Evolutionary conservation across 768 basidiomycete genomes (phyloP), one percentile per base, ranked within the genome.

Genomic region (Mycena kentingensis): DNA sequence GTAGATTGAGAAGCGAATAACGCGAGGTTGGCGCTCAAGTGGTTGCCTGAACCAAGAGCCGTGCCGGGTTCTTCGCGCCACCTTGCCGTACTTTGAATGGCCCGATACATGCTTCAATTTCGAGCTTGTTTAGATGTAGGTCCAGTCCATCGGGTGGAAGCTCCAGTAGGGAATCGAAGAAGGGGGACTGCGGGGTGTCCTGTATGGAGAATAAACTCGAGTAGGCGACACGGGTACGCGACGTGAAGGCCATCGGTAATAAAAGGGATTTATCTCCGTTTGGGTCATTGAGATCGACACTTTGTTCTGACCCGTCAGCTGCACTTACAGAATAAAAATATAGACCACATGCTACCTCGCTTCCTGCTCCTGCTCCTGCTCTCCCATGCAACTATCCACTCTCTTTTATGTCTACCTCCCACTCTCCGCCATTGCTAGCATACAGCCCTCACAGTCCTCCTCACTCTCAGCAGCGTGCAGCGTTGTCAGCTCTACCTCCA

Each of bases 381-480:
- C 32, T 11, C 11, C 8, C 37, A 38, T 38, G 37, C 11, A 18
- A 19, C 13, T 38, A 7, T n/a, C 41, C 41, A 42, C 41, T 24
- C 41, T 42, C 41, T 7, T 26, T 42, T 25, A 24, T 42, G 8
- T 19, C 37, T 10, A 19, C 37, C 19, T 7, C 19, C 16, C 26
- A 24, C 19, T 25, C 25, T 37, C 10, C 26, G 12, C 22, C 22
- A 19, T 22, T 19, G 19, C 41, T 24, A 11, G 12, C 21, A 5
- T 42, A 12, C 12, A 5, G 24, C 55, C 52, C 2, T 74, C 73
- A 13, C 83, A 52, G 61, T 77, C 85, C 5, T 70, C 73, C 12
- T 81, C 80, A 47, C 79, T 84, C 15, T 76, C 60, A n/a, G n/a
- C n/a, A n/a, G n/a, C n/a, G n/a, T n/a, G n/a, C 11, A 80, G 31